These are phyloP conservation scores for Rosa lucieae DNA, from an alignment of 306 rosid species.

Conservation along the genomic window DNA sequence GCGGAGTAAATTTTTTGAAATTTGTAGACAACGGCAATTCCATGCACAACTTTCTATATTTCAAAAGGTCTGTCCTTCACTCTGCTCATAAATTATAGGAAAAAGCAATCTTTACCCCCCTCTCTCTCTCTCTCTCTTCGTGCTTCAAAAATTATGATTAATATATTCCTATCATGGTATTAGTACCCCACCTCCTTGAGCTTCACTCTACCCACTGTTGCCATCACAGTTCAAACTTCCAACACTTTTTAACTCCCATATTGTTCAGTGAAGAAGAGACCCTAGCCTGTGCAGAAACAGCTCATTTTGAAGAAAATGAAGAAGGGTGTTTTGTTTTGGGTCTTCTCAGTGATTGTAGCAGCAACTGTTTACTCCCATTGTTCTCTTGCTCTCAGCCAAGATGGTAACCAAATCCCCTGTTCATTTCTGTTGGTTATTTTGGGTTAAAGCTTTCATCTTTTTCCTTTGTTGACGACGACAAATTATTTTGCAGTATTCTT, in stretches of 20 bases:
- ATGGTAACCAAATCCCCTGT: slow-evolving; percentile 49
- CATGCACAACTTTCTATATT: slow-evolving; percentile 32
- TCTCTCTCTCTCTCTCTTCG: slow-evolving; percentile 28
- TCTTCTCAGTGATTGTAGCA: slow-evolving; percentile 36
- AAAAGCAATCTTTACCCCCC: slow-evolving; percentile 11
- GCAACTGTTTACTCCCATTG: slow-evolving; percentile 33
- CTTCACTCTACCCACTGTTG: slow-evolving; percentile 18
- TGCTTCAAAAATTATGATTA: slow-evolving; percentile 38
- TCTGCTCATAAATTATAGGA: slow-evolving; percentile 27
- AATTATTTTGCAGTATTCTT: not conserved
- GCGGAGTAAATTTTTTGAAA: slow-evolving; percentile 15
- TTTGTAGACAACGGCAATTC: slow-evolving; percentile 26
- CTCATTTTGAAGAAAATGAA: slow-evolving; percentile 28
- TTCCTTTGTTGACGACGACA: not conserved
- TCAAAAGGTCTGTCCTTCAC: slow-evolving; percentile 41
- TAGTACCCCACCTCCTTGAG: slow-evolving; percentile 18
- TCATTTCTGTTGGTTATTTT: slow-evolving; percentile 2
- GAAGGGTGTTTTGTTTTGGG: slow-evolving; percentile 43
- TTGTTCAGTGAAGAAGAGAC: not conserved
- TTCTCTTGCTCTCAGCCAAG: slow-evolving; percentile 67
- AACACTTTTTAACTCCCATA: not conserved
- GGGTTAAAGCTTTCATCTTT: slow-evolving; percentile 7
- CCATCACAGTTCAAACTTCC: slow-evolving; percentile 17
- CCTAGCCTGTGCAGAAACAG: slow-evolving; percentile 9
- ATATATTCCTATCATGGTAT: slow-evolving; percentile 21